phyloP scores from a whole-genome alignment of 495 filamentous ascomycete species.

The Hyaloscypha variabilis region DNA sequence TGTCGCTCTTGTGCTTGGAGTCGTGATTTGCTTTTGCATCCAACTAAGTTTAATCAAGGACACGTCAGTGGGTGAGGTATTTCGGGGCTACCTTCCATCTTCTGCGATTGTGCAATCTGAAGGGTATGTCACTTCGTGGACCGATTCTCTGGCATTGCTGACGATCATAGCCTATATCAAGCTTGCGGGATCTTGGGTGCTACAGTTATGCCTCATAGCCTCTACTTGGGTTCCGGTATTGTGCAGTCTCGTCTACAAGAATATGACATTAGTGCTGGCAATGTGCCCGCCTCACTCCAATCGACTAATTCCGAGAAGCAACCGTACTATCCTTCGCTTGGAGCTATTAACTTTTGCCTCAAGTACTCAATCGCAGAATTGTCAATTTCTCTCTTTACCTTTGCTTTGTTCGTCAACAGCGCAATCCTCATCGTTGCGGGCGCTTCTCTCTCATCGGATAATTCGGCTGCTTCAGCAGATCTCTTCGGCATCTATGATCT shows the following conservation, averaged over 20 bases:
- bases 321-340: conserved; percentile 74
- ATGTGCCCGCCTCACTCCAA: conserved; percentile 41
- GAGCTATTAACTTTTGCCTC: conserved; percentile 77
- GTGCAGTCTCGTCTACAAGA: conserved; percentile 81
- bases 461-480: conserved; percentile 63
- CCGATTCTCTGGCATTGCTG: conserved; percentile 14
- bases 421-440: conserved; percentile 90
- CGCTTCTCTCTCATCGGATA: conserved; percentile 66
- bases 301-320: conserved; percentile 42
- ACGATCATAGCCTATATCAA: conserved; percentile 69
- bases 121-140: conserved; percentile 46
- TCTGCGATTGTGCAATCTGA: conserved; percentile 68
- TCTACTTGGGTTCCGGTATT: conserved; percentile 88
- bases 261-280: conserved; percentile 68
- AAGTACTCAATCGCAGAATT: conserved; percentile 80
- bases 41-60: conserved; percentile 78
- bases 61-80: conserved; percentile 73
- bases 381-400: conserved; percentile 78
- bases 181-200: conserved; percentile 91
- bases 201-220: conserved; percentile 91
- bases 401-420: conserved; percentile 92
- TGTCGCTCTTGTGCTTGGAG: conserved; percentile 75
- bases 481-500: conserved; percentile 85
- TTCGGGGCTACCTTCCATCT: conserved; percentile 83
- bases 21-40: conserved; percentile 90